A percentile compares a stretch with the other conserved stretches of the same genome.
Evolutionary conservation across 2,329 filamentous ascomycete species (phyloP).

Genomic region (Beauveria medogensis): DNA sequence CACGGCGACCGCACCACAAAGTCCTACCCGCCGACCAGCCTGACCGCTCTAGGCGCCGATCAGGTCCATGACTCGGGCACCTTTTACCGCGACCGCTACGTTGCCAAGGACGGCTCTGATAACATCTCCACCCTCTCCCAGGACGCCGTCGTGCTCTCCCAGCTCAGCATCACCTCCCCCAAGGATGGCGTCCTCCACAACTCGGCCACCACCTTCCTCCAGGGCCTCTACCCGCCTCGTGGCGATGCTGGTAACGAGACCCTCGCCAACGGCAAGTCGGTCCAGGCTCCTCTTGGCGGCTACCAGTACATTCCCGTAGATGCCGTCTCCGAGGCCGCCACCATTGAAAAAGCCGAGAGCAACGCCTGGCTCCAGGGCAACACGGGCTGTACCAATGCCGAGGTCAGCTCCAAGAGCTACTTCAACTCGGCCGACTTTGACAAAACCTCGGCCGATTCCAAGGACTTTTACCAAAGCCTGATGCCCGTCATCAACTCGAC

Average conservation of each 20-base stretch:
- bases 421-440: slow-evolving; percentile 40
- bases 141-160: slow-evolving; percentile 57
- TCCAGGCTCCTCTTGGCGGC: slow-evolving; percentile 63
- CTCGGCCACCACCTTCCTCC: slow-evolving; percentile 72
- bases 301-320: slow-evolving; percentile 79
- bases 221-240: slow-evolving; percentile 74
- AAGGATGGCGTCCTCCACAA: slow-evolving; percentile 70
- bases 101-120: slow-evolving; percentile 48
- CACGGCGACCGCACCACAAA: slow-evolving; percentile 87
- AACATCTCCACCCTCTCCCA: slow-evolving; percentile 60
- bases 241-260: slow-evolving; percentile 48
- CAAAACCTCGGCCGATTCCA: slow-evolving; percentile 39
- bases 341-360: slow-evolving; percentile 47
- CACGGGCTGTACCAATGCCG: slow-evolving; percentile 47
- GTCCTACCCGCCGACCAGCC: slow-evolving; percentile 56
- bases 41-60: slow-evolving; percentile 73
- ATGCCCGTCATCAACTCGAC: slow-evolving; percentile 48
- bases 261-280: slow-evolving; percentile 60
- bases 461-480: slow-evolving; percentile 50
- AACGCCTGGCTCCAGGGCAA: slow-evolving; percentile 51
- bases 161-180: slow-evolving; percentile 66
- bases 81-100: slow-evolving; percentile 72
- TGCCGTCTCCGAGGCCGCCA: slow-evolving; percentile 45
- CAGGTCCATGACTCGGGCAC: slow-evolving; percentile 65
- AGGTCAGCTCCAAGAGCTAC: slow-evolving; percentile 48